Conservation (phyloP, 2,329 filamentous ascomycete genomes). For the Epichloe coenophiala region DNA sequence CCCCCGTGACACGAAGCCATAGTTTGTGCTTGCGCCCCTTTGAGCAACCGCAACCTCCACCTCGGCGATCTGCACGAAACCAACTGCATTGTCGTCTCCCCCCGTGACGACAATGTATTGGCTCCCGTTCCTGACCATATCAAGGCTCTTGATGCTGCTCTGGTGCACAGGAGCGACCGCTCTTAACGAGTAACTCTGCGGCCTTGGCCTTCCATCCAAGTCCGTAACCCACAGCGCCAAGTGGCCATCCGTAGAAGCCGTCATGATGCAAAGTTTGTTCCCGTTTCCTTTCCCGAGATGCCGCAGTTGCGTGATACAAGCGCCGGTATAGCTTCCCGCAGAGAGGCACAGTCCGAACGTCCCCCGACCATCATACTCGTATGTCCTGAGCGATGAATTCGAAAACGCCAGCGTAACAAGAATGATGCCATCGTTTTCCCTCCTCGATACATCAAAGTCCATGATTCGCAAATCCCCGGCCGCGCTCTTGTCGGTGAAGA, state of each 20-base stretch:
- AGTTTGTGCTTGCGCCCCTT: constrained; percentile 3
- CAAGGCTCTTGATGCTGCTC: constrained; percentile 60
- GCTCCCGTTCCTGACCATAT: constrained; percentile 22
- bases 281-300: constrained; percentile 20
- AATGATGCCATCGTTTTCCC: constrained; percentile 9
- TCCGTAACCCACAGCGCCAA: constrained; percentile 27
- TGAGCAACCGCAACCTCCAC: constrained; percentile 5
- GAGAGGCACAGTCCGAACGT: constrained; percentile 35
- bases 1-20: constrained; percentile 12
- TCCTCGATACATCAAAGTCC: constrained; percentile 50
- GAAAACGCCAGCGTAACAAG: constrained; percentile 62
- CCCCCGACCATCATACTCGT: constrained; percentile 28
- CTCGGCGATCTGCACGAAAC: constrained; percentile 29
- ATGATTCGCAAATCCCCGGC: constrained; percentile 65
- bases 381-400: constrained; percentile 62
- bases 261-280: constrained; percentile 34
- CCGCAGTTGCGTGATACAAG: constrained; percentile 58
- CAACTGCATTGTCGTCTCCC: constrained; percentile 84
- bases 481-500: constrained; percentile 34
- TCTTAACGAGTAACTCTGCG: constrained; percentile 14
- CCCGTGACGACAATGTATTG: constrained; percentile 51
- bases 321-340: constrained; percentile 49
- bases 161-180: constrained; percentile 51
- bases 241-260: constrained; percentile 71
- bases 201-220: not conserved